These are phyloP conservation scores for Aspergillus brasiliensis DNA, from an alignment of 2,329 filamentous ascomycete species.

Conservation along the genomic window DNA sequence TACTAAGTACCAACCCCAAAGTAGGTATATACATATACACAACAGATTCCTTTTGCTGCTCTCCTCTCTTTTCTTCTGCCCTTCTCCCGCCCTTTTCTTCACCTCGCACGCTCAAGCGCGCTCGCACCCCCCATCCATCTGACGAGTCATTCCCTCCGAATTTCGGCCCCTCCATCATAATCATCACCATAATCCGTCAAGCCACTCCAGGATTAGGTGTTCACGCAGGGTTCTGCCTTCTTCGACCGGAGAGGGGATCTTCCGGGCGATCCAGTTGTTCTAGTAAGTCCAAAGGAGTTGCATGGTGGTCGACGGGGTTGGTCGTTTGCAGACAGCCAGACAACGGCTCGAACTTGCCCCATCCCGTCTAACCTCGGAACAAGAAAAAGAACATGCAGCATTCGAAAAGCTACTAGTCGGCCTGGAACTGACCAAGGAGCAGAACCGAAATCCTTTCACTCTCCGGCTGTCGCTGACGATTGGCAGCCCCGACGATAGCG, in stretches of 20 bases:
- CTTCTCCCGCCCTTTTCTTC: not conserved
- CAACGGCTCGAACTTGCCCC: conserved; percentile 5
- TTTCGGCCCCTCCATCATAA: not conserved
- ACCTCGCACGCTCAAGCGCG: not conserved
- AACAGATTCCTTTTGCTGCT: not conserved
- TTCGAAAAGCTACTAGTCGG: not conserved
- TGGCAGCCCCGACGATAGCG: conserved; percentile 1
- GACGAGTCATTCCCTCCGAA: not conserved
- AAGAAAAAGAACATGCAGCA: not conserved
- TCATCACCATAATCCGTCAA: not conserved
- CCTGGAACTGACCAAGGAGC: not conserved
- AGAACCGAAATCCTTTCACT: not conserved
- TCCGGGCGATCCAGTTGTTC: not conserved
- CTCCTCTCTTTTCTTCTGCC: not conserved
- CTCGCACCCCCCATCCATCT: not conserved
- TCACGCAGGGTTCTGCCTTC: not conserved
- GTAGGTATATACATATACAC: not conserved
- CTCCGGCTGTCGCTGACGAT: not conserved
- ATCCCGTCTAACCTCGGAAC: conserved; percentile 8
- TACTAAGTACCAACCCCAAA: not conserved
- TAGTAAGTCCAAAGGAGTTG: not conserved
- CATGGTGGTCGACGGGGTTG: not conserved
- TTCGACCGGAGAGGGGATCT: not conserved
- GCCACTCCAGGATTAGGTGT: not conserved
- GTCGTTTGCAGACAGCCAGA: not conserved